These are phyloP conservation scores for Alternaria tenuissima DNA, from an alignment of 2,329 filamentous ascomycete genomes.

Conservation along the genomic window DNA sequence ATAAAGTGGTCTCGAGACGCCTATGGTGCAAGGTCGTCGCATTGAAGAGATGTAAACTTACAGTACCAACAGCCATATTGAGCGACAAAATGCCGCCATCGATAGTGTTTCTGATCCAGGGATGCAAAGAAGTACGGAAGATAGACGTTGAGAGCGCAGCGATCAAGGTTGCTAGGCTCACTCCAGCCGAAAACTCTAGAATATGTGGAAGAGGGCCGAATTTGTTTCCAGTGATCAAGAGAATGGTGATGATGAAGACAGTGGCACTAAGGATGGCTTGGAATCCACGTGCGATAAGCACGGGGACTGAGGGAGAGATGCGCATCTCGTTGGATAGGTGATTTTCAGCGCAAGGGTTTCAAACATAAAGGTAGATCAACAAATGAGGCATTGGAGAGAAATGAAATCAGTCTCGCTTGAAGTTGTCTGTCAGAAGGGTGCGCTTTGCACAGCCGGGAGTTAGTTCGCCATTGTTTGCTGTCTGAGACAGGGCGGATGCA, in stretches of 20 bases:
- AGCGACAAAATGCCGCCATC: conserved; percentile 24
- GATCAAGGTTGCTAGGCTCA: conserved; percentile 23
- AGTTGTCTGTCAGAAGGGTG: neutral
- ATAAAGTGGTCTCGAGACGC: neutral
- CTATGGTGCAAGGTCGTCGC: neutral
- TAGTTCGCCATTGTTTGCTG: neutral
- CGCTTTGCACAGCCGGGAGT: neutral
- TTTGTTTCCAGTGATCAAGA: conserved; percentile 23
- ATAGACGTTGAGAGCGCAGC: conserved; percentile 21
- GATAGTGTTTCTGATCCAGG: conserved; percentile 24
- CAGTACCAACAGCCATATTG: conserved; percentile 31
- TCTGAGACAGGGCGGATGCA: too few species aligned
- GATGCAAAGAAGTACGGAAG: conserved; percentile 21
- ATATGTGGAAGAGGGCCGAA: conserved; percentile 7
- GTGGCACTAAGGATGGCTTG: conserved; percentile 29
- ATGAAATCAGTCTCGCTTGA: neutral
- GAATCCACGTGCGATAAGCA: conserved; percentile 17
- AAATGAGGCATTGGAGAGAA: neutral
- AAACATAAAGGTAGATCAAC: neutral
- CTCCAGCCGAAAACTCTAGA: conserved; percentile 18
- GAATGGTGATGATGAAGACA: conserved; percentile 25
- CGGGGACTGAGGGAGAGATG: neutral
- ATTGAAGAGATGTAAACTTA: conserved; percentile 16
- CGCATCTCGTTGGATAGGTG: neutral
- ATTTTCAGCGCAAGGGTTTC: neutral